Conservation (phyloP, 345 rosid species). For the Salix viminalis region DNA sequence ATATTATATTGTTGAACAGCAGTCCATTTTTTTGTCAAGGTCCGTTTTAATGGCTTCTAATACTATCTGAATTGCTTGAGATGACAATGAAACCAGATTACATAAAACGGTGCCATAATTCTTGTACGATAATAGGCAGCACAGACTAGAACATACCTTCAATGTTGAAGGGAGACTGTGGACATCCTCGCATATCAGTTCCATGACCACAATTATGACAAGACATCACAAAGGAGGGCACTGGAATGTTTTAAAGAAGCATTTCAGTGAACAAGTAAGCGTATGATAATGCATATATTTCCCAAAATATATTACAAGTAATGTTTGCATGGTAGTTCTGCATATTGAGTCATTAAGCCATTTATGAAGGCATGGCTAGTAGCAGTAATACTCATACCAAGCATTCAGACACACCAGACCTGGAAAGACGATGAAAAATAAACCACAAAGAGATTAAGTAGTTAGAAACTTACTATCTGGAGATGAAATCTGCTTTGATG, state of each 20-base stretch:
- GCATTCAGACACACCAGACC: not conserved
- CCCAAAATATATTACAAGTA: not conserved
- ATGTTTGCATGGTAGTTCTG: not conserved
- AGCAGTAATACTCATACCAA: not conserved
- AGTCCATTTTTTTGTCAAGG: not conserved
- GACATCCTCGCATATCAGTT: conserved; percentile 91
- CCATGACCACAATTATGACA: conserved; percentile 97
- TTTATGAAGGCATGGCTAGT: not conserved
- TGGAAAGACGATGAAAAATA: not conserved
- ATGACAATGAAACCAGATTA: not conserved
- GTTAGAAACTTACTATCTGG: conserved; percentile 49
- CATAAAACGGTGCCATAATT: not conserved
- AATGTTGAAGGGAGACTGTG: conserved; percentile 64
- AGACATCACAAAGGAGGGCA: conserved; percentile 60
- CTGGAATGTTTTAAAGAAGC: conserved; percentile 22
- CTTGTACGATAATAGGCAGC: not conserved
- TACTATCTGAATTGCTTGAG: not conserved
- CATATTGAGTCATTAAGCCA: not conserved
- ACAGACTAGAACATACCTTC: conserved; percentile 49
- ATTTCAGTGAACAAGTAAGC: no score
- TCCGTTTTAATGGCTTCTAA: not conserved
- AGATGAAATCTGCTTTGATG: conserved; percentile 71
- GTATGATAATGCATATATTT: not conserved
- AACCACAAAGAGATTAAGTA: not conserved
- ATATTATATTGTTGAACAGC: not conserved